Base-by-base conservation (phyloP, 176 grass and related monocot genomes). In the Zoysia pacifica region DNA sequence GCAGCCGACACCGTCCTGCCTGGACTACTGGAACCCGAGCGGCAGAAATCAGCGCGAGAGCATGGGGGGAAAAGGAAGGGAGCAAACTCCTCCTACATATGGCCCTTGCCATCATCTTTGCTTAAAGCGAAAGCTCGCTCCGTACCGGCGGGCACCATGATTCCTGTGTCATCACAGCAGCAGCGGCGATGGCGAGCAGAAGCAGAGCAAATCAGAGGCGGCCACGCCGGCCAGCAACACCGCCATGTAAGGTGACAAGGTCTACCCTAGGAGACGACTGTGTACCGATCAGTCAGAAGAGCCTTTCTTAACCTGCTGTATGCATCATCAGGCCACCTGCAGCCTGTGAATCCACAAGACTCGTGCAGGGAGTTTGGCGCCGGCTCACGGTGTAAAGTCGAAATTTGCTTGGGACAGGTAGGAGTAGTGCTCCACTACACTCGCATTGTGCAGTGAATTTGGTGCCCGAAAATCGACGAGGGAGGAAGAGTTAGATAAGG, bases 131-230 rank as follows among this genome's bases (percentile, higher is more conserved):
- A 86, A 78, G 75, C 56, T 64, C 7, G 55, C 49, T 18, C 13
- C 41, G 19, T 12, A 58, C 60, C 61, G 69, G 76, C 62, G 84
- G 70, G 65, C 84, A 86, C 0, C 62, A 81, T 80, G 84, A 86
- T 86, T 75, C 70, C 71, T 61, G 61, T 54, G 83, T 42, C 42
- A 59, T 49, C 48, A 14, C 62, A 38, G 47, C 46, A 18, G 52
- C 43, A 47, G 37, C 37, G 4, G 55, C 55, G 18, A 9, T 28
- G 28, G 28, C 0, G 9, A 3, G 18, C 7, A 45, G 44, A 10
- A 71, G 46, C 69, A 62, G 45, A 81, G 53, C 65, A 64, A 74
- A 86, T 74, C 41, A 67, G 73, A 49, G 4, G 48, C 28, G 14
- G 4, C 37, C 16, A 78, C 42, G 4, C 40, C 28, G 14, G 4